phyloP scores from a whole-genome alignment of 2,329 filamentous ascomycete species.

The Cladophialophora chaetospira region DNA sequence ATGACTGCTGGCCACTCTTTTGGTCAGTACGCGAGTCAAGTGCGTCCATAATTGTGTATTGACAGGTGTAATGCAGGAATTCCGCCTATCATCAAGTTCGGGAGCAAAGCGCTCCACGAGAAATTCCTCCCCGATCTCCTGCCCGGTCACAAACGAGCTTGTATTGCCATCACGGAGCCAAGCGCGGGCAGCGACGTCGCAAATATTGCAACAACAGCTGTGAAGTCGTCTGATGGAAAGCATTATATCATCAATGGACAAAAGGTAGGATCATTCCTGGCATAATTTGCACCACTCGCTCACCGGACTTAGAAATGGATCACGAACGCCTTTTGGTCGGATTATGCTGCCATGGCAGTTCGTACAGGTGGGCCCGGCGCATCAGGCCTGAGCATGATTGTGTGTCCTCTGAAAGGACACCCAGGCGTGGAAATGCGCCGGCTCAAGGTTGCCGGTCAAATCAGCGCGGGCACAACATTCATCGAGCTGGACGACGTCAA shows the following conservation, averaged over 20 bases:
- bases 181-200: constrained; percentile 73
- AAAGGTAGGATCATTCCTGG: background rate
- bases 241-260: constrained; percentile 59
- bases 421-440: constrained; percentile 69
- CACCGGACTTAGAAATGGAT: constrained; percentile 78
- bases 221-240: constrained; percentile 63
- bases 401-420: constrained; percentile 69
- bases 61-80: constrained; percentile 51
- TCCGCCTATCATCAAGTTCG: constrained; percentile 71
- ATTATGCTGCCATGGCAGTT: constrained; percentile 71
- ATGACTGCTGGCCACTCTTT: constrained; percentile 73
- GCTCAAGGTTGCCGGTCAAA: constrained; percentile 67
- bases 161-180: constrained; percentile 79
- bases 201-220: constrained; percentile 69
- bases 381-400: constrained; percentile 64
- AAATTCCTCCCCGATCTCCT: constrained; percentile 69
- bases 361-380: constrained; percentile 68
- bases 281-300: constrained; percentile 46
- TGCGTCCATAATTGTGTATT: background rate
- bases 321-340: constrained; percentile 71
- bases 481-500: constrained; percentile 76
- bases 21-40: constrained; percentile 16
- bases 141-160: constrained; percentile 65
- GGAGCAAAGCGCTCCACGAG: constrained; percentile 62
- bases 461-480: constrained; percentile 69